Base-by-base conservation (phyloP, 2,329 filamentous ascomycete genomes). In the Xylariaceae sp. region DNA sequence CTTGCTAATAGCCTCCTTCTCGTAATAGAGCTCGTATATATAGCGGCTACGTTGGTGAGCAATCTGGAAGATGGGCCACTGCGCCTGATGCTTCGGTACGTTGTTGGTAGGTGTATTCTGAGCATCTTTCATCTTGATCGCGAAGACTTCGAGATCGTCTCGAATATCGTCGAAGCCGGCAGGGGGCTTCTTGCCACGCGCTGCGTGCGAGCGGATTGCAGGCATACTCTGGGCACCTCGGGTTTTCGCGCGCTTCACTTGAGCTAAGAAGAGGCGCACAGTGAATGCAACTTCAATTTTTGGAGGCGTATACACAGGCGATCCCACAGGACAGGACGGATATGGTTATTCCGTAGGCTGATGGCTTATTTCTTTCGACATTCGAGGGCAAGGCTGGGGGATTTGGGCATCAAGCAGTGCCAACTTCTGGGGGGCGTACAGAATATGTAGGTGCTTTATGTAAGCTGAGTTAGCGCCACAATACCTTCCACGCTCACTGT, bases 1-100 rank as follows among this genome's bases (percentile, higher is more conserved):
- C 67, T 85, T 90, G 64, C 79, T 85, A 61, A 98, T 97, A 36
- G 90, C 90, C 66, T 96, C 87, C 67, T 96, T 95, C 64, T 94
- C 84, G 67, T 97, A 98, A 70, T 96, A 97, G 33, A 98, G 74
- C 59, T 97, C 92, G 69, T 96, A 98, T 48, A 98, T 83, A 66
- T 98, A 98, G 59, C 88, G 81, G 46, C 69, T 83, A 69, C 90
- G 81, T 66, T 96, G 88, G 66, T 98, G 92, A 16, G 83, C 83
- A 60, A 98, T 96, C 63, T 97, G 89, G 59, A 98, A 97, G 51
- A 98, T 88, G 45, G 92, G 90, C 92, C 92, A 98, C 49, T 89
- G 78, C 52, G 87, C 86, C 66, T 97, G 88, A 59, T 96, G 85
- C 61, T 89, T 89, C 2, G 77, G 76, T 0, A 78, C 85, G 74